phyloP scores from a whole-genome alignment of 495 filamentous ascomycete genomes.

The Podospora conica region DNA sequence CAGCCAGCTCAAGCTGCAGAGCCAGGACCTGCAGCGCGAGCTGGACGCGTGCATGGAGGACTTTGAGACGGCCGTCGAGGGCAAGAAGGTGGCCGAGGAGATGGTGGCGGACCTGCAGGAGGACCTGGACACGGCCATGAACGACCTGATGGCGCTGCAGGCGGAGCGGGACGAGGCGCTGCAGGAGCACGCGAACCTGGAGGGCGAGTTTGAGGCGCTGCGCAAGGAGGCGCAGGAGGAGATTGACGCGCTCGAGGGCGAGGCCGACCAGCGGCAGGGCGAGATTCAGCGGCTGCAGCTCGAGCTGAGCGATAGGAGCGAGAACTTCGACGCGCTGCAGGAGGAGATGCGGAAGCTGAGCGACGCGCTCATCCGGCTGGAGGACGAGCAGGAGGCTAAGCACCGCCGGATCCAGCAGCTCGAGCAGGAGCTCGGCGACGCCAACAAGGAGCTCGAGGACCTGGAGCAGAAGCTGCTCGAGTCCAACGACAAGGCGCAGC shows the following conservation, averaged over 20 bases:
- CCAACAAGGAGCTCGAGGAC: slow-evolving; percentile 69
- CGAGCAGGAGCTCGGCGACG: slow-evolving; percentile 66
- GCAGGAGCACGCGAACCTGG: slow-evolving; percentile 68
- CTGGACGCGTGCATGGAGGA: slow-evolving; percentile 62
- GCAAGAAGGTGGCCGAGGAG: slow-evolving; percentile 53
- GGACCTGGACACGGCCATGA: slow-evolving; percentile 67
- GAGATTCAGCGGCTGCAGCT: slow-evolving; percentile 65
- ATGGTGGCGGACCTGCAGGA: slow-evolving; percentile 60
- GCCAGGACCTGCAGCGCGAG: slow-evolving; percentile 70
- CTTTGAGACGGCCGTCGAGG: slow-evolving; percentile 54
- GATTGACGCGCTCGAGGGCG: slow-evolving; percentile 74
- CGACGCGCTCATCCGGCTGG: slow-evolving; percentile 74
- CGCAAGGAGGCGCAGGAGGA: slow-evolving; percentile 76
- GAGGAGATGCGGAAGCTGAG: slow-evolving; percentile 86
- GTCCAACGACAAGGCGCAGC: slow-evolving; percentile 74
- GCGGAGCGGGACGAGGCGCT: slow-evolving; percentile 82
- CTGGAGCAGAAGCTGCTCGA: slow-evolving; percentile 71
- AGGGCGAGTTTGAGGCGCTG: slow-evolving; percentile 72
- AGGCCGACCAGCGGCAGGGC: slow-evolving; percentile 64
- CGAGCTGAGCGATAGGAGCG: slow-evolving; percentile 63
- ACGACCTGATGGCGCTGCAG: slow-evolving; percentile 76
- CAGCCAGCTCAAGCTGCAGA: slow-evolving; percentile 75
- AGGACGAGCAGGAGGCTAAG: slow-evolving; percentile 75
- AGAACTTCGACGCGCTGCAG: slow-evolving; percentile 79
- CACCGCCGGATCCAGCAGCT: slow-evolving; percentile 58